These are phyloP conservation scores for Neopestalotiopsis sp. DNA, from an alignment of 2,329 filamentous ascomycete genomes.

Conservation along the genomic window DNA sequence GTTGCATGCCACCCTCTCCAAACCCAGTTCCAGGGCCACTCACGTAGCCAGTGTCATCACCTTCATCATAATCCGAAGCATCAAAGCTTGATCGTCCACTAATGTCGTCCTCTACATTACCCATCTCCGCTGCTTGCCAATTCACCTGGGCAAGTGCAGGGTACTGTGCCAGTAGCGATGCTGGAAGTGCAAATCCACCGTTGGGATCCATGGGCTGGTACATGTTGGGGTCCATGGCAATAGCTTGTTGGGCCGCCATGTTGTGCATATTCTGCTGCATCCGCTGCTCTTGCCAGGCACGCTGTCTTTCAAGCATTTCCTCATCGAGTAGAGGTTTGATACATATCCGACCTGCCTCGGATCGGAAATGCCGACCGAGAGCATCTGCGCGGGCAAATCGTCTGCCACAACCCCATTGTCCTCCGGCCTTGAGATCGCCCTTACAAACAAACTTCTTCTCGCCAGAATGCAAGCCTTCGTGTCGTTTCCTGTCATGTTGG, in stretches of 20 bases:
- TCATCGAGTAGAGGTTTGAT: conserved; percentile 98
- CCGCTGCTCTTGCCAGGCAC: conserved; percentile 74
- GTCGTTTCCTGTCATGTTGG: conserved; percentile 95
- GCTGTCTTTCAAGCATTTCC: conserved; percentile 83
- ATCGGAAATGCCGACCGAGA: conserved; percentile 91
- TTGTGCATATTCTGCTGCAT: conserved; percentile 66
- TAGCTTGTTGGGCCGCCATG: conserved; percentile 55
- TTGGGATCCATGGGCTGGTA: conserved; percentile 65
- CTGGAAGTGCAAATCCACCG: conserved; percentile 75
- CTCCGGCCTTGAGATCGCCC: conserved; percentile 82
- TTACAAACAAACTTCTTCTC: conserved; percentile 99
- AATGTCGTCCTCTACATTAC: conserved; percentile 77
- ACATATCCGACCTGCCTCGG: conserved; percentile 92
- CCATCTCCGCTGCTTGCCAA: conserved; percentile 72
- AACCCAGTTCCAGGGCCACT: conserved; percentile 67
- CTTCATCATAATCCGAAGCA: conserved; percentile 77
- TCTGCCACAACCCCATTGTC: conserved; percentile 90
- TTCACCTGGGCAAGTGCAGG: conserved; percentile 90
- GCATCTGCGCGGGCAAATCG: conserved; percentile 96
- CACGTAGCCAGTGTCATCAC: conserved; percentile 72
- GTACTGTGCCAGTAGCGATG: conserved; percentile 88
- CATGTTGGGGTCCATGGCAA: conserved; percentile 53
- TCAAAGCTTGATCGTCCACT: conserved; percentile 84
- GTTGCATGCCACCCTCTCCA: conserved; percentile 60
- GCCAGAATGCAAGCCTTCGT: conserved; percentile 93